Evolutionary conservation across 2,329 filamentous ascomycete genomes (phyloP).

Genomic region (Colletotrichum gigasporum): DNA sequence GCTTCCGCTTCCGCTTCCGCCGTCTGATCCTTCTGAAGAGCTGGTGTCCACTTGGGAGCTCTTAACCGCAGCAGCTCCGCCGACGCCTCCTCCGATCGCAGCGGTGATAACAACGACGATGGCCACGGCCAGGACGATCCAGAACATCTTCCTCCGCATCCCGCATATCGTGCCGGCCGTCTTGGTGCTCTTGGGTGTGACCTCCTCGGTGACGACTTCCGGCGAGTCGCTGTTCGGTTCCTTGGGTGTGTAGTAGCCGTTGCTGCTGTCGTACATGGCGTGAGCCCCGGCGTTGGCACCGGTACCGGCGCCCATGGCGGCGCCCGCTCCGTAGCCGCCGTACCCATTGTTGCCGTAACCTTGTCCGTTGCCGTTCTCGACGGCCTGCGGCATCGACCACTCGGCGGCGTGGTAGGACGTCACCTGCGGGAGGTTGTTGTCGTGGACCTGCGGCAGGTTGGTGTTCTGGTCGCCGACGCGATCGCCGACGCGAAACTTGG

Average conservation of each 20-base stretch:
- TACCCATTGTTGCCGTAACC: neutral
- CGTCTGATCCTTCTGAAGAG: neutral
- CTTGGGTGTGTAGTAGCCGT: conserved; percentile 15
- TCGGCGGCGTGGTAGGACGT: neutral
- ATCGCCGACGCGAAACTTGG: conserved; percentile 7
- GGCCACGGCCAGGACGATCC: conserved; percentile 11
- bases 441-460: conserved; percentile 11
- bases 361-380: neutral
- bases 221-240: neutral
- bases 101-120: conserved; percentile 19
- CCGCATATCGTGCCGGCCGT: conserved; percentile 17
- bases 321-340: neutral
- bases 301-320: neutral
- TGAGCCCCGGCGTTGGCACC: neutral
- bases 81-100: conserved; percentile 26
- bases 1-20: neutral
- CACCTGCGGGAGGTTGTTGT: conserved; percentile 10
- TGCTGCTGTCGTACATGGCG: neutral
- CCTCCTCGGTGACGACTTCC: neutral
- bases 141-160: conserved; percentile 23
- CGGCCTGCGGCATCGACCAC: conserved; percentile 13
- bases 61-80: conserved; percentile 4
- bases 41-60: conserved; percentile 13
- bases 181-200: neutral
- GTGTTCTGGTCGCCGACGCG: conserved; percentile 16